Evolutionary conservation across 352 stramenopile genomes (phyloP), one percentile per base, ranked within the genome.

Genomic region (Pythium myriotylum): DNA sequence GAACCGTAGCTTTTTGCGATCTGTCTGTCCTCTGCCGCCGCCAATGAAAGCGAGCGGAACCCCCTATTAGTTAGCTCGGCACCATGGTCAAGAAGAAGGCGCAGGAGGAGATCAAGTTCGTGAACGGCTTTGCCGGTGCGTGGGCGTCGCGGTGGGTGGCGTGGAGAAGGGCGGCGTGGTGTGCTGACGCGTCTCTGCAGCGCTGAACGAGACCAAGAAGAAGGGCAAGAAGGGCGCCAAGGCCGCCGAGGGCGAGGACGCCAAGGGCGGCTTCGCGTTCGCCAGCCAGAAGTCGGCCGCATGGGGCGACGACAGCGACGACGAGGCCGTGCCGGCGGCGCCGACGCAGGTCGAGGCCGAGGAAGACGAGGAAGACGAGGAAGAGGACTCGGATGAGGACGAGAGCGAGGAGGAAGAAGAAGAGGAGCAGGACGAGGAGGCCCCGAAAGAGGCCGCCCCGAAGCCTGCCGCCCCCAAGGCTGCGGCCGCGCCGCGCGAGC

Each of bases 231-330:
- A 58, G 35, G 39, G 77, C 59, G 81, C 85, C 70, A 88, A 84
- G 47, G 74, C 73, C 58, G 68, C 74, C 47, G 50, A 68, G n/a
- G 63, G 56, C 29, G 72, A 79, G 29, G 64, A 68, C 26, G 79
- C 77, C 54, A 81, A 78, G 51, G 75, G 72, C 41, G 83, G 88
- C 47, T 84, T 84, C 22, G 88, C 83, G 24, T 94, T 94, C 42
- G 79, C 91, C 43, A 81, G 70, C 67, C 79, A 88, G 42, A 73
- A 78, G 65, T 86, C 83, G 47, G 76, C 71, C n/a, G 79, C 85
- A 20, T 88, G 74, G 69, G 77, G 74, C 32, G 78, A 91, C 61
- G 79, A 89, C 23, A 88, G 80, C 67, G 84, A 88, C 54, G 84
- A 96, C 51, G 83, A 93, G 35, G 77, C 85, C 45, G 73, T 74